A percentile compares a stretch with the other conserved stretches of the same genome.
These are phyloP conservation scores for Trichoderma simmonsii DNA, from an alignment of 2,329 filamentous ascomycete species.

Conservation along the genomic window DNA sequence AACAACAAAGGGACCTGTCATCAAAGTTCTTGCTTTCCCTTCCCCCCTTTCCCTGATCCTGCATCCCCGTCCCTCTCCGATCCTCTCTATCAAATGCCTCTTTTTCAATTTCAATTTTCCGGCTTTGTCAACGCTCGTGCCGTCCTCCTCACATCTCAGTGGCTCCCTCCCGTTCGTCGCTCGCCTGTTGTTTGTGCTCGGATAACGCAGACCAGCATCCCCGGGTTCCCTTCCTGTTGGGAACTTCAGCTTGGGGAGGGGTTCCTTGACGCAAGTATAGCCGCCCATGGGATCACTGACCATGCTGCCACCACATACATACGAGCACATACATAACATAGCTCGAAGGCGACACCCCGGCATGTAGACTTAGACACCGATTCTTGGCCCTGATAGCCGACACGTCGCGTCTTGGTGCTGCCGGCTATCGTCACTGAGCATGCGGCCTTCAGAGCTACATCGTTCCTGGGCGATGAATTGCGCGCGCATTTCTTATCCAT, in stretches of 20 bases:
- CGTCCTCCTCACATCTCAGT: background rate
- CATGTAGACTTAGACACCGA: slow-evolving; percentile 11
- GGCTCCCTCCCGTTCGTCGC: background rate
- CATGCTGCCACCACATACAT: background rate
- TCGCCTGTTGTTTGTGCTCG: background rate
- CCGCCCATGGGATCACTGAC: background rate
- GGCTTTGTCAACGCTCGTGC: background rate
- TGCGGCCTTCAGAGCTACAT: background rate
- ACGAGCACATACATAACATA: too few species aligned
- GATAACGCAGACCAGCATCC: background rate
- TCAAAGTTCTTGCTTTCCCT: background rate
- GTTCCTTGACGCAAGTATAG: background rate
- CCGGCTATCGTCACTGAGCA: background rate
- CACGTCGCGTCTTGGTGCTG: background rate
- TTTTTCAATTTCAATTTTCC: background rate
- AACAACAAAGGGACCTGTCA: background rate
- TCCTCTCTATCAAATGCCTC: background rate
- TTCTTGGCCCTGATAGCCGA: background rate
- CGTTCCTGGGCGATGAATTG: background rate
- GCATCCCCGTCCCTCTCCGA: background rate
- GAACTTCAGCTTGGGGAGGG: background rate
- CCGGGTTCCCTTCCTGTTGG: background rate
- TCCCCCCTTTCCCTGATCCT: background rate
- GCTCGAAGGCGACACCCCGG: background rate
- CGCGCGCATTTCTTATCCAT: background rate